Conservation (phyloP, 2,329 filamentous ascomycete genomes). For the Aspergillus sergii region DNA sequence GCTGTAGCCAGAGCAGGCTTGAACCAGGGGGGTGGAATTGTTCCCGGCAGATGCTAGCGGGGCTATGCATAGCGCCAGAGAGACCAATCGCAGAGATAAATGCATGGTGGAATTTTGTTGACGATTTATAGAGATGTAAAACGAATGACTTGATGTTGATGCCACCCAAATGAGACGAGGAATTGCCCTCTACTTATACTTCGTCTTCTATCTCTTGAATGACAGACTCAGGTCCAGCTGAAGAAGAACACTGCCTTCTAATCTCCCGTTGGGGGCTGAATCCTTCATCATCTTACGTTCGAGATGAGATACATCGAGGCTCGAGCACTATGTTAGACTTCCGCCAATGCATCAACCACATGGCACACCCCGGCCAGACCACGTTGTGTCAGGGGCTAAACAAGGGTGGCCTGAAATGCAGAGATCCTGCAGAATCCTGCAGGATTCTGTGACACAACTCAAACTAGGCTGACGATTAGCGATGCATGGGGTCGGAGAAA, state of each 20-base stretch:
- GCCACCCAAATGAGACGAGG: not conserved
- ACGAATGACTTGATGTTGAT: not conserved
- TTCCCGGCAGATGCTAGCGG: not conserved
- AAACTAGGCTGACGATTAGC: not conserved
- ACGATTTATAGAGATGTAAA: not conserved
- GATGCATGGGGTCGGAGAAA: not conserved
- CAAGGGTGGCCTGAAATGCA: not conserved
- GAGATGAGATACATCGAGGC: not conserved
- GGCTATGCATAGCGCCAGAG: not conserved
- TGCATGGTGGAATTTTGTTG: not conserved
- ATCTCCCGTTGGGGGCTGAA: not conserved
- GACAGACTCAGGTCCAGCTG: not conserved
- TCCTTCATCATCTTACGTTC: not conserved
- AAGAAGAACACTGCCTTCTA: not conserved
- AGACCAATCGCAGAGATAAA: not conserved
- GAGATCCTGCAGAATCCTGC: not conserved
- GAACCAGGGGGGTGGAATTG: not conserved
- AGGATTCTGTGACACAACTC: not conserved
- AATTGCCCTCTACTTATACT: not conserved
- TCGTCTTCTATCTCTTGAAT: not conserved
- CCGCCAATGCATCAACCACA: not conserved
- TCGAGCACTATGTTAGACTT: not conserved
- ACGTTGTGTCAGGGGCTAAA: not conserved
- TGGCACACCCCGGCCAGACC: not conserved
- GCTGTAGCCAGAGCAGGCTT: not conserved